phyloP scores from a whole-genome alignment of 805 yeast species.

The Citeromyces matritensis region DNA sequence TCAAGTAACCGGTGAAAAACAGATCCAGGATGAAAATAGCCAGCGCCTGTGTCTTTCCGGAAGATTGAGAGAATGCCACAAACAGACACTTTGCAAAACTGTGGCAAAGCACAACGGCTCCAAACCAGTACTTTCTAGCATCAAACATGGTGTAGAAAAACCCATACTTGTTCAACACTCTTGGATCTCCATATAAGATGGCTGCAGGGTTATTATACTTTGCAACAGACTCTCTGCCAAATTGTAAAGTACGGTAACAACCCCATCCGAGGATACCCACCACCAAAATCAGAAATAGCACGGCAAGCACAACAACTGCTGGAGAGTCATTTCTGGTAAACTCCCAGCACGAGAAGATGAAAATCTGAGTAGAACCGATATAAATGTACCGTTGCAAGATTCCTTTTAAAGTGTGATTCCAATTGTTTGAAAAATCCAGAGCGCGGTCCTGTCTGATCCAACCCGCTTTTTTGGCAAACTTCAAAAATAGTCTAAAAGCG shows the following conservation, averaged over 20 bases:
- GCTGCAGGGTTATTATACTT: conserved; percentile 76
- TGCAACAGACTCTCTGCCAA: conserved; percentile 47
- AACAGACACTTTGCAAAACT: conserved; percentile 54
- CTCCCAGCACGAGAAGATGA: conserved; percentile 77
- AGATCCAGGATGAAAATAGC: conserved; percentile 66
- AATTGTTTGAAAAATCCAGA: conserved; percentile 33
- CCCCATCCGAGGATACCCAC: conserved; percentile 50
- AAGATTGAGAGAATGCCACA: conserved; percentile 63
- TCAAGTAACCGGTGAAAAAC: conserved; percentile 47
- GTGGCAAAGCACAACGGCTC: conserved; percentile 45
- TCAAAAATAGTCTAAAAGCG: conserved; percentile 32
- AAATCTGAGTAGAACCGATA: conserved; percentile 76
- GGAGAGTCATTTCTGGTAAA: conserved; percentile 72
- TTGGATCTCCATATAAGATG: conserved; percentile 63
- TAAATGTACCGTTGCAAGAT: conserved; percentile 62
- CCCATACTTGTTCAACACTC: conserved; percentile 66
- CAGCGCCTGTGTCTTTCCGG: conserved; percentile 73
- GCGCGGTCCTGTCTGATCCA: conserved; percentile 34
- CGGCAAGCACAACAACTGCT: conserved; percentile 75
- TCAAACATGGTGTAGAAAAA: conserved; percentile 82
- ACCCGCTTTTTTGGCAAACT: conserved; percentile 28
- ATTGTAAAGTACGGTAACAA: conserved; percentile 41
- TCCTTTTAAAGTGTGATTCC: conserved; percentile 58
- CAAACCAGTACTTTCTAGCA: conserved; percentile 77
- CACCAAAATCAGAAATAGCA: conserved; percentile 48